Conservation (phyloP, 1,284 basidiomycete species). For the Takashimella koratensis region DNA sequence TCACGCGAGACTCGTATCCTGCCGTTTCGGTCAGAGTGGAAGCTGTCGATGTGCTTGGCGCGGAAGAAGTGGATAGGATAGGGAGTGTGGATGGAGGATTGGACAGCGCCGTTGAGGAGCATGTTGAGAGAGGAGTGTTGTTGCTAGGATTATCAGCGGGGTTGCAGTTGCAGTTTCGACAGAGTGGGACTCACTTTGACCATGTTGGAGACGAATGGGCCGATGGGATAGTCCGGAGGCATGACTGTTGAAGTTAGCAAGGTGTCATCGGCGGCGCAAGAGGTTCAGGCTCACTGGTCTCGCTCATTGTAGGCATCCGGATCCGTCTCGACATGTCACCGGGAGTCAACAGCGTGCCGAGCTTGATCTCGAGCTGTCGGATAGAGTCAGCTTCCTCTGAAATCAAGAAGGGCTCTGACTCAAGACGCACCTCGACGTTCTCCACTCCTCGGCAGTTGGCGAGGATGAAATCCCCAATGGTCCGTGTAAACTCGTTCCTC, state of each 20-base stretch:
- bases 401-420: not conserved
- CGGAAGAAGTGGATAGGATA: conserved; percentile 72
- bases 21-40: conserved; percentile 55
- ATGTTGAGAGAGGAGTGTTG: conserved; percentile 84
- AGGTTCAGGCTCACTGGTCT: conserved; percentile 67
- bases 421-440: conserved; percentile 53
- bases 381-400: conserved; percentile 27
- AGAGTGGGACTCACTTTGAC: conserved; percentile 59
- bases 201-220: conserved; percentile 89
- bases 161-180: conserved; percentile 1
- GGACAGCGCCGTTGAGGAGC: conserved; percentile 66
- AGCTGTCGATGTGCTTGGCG: conserved; percentile 74
- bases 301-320: conserved; percentile 67
- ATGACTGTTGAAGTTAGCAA: conserved; percentile 57
- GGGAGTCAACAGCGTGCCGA: conserved; percentile 71
- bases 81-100: conserved; percentile 52
- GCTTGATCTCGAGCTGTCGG: conserved; percentile 92
- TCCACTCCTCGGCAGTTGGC: conserved; percentile 41
- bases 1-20: conserved; percentile 84
- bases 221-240: conserved; percentile 45
- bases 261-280: too few relatives aligned
- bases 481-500: conserved; percentile 86
- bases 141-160: conserved; percentile 51
- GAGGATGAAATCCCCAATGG: conserved; percentile 83
- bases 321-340: conserved; percentile 51